Conservation (phyloP, 345 rosid species). For the Rhodomyrtus tomentosa region DNA sequence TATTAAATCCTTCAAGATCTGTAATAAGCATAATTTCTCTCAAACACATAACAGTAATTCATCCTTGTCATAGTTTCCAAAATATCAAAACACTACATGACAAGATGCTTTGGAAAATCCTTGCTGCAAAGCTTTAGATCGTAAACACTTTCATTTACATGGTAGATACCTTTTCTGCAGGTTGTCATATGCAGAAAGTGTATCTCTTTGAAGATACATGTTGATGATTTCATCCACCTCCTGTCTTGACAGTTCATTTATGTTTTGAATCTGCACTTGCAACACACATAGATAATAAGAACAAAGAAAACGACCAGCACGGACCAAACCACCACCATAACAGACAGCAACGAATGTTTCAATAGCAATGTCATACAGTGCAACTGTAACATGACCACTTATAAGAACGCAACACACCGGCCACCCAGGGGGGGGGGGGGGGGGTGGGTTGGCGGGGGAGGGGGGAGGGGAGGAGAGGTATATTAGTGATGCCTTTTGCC, state of each 20-base stretch:
- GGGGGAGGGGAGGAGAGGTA: too few species aligned
- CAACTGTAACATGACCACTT: not conserved
- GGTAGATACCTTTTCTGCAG: slow-evolving; percentile 62
- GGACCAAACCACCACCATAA: not conserved
- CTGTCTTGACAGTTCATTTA: slow-evolving; percentile 91
- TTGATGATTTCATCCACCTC: slow-evolving; percentile 85
- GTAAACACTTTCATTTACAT: not conserved
- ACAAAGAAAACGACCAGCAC: not conserved
- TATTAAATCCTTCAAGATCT: not conserved
- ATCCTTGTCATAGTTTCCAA: not conserved
- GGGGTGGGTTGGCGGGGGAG: too few species aligned
- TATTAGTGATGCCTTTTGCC: not conserved
- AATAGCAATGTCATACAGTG: not conserved
- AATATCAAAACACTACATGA: not conserved
- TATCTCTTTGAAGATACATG: slow-evolving; percentile 48
- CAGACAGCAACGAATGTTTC: not conserved
- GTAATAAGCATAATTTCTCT: not conserved
- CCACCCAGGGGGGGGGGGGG: too few species aligned
- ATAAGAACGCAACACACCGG: not conserved
- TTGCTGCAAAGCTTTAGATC: not conserved
- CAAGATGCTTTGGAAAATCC: not conserved
- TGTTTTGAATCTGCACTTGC: slow-evolving; percentile 58
- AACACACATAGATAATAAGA: not conserved
- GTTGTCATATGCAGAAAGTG: slow-evolving; percentile 55
- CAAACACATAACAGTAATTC: not conserved